A percentile compares a stretch with the other conserved stretches of the same genome.
phyloP scores from a whole-genome alignment of 176 grass and related monocot genomes.

The Aegilops speltoides region DNA sequence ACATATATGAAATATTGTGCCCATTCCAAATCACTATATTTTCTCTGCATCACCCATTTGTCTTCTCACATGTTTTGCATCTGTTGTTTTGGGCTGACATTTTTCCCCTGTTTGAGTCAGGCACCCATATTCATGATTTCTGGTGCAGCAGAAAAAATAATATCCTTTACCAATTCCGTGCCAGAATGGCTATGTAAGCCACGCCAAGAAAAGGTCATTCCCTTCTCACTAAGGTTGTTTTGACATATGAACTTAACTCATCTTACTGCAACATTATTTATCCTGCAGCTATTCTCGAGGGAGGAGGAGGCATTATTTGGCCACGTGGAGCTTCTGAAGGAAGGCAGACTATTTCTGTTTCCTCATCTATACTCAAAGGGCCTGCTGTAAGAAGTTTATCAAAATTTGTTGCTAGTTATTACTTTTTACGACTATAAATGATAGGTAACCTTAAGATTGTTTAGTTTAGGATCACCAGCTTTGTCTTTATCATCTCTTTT shows the following conservation, averaged over 20 bases:
- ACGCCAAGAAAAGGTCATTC: constrained; percentile 83
- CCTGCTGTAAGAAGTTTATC: constrained; percentile 61
- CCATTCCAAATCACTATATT: not conserved
- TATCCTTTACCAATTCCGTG: constrained; percentile 61
- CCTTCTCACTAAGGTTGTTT: constrained; percentile 18
- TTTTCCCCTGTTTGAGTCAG: constrained; percentile 31
- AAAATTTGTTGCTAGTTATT: constrained; percentile 10
- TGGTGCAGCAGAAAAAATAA: constrained; percentile 58
- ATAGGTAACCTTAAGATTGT: constrained; percentile 18
- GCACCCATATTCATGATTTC: constrained; percentile 90
- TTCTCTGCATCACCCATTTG: not conserved
- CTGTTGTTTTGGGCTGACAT: not conserved
- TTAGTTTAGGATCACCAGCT: not conserved
- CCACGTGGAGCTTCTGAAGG: constrained; percentile 75
- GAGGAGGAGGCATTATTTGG: constrained; percentile 66
- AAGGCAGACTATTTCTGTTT: constrained; percentile 57
- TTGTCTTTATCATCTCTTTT: not conserved
- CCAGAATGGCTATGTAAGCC: constrained; percentile 95
- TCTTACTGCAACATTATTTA: constrained; percentile 21
- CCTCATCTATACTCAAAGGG: constrained; percentile 63
- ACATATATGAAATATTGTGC: constrained; percentile 1
- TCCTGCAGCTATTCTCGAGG: constrained; percentile 64
- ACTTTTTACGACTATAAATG: not conserved
- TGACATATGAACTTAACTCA: constrained; percentile 14
- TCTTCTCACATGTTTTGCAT: constrained; percentile 1